Evolutionary conservation across 2,329 filamentous ascomycete genomes (phyloP), one percentile per base, ranked within the genome.

Genomic region (Celoporthe dispersa): DNA sequence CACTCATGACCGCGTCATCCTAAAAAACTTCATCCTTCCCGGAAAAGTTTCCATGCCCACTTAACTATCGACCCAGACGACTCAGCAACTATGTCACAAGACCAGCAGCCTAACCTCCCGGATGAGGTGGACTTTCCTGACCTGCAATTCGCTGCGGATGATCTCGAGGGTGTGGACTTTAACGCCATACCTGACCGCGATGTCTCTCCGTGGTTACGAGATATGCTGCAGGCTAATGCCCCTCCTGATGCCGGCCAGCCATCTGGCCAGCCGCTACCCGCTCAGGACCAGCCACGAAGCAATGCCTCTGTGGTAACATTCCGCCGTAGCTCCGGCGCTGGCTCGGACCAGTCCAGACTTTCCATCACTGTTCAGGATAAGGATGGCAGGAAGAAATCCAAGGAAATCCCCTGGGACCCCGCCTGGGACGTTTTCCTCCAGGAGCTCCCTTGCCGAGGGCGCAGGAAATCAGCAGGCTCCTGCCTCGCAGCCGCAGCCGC

Each of bases 71-170:
- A 33, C 9, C 19, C 16, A 12, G n/a, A 35, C 57, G 31, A 37
- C 57, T n/a, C 33, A 64, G 25, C 62, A 44, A 44, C 25, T 25
- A 64, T 64, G 62, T 64, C 41, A 19, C 12, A 51, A 41, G 25
- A 64, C 22, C 39, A 51, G 37, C 57, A 60, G 57, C 22, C 57
- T 22, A 14, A 60, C 33, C 19, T 25, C 19, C 57, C 31, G 22
- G 31, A 35, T n/a, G 33, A 37, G 31, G 31, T 22, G 22, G 31
- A 3, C 9, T 35, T 35, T 33, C 33, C 33, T 6, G 33, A n/a
- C 37, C 11, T 60, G 16, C 57, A 60, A 37, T 37, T 35, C 31
- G 14, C 28, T 25, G 33, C 33, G 19, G 57, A 48, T 19, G 62
- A 33, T 16, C 25, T 64, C 28, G 62, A 44, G 25, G 37, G 28